Base-by-base conservation (phyloP, 768 basidiomycete genomes). In the Brasilioporus rufonigricans region DNA sequence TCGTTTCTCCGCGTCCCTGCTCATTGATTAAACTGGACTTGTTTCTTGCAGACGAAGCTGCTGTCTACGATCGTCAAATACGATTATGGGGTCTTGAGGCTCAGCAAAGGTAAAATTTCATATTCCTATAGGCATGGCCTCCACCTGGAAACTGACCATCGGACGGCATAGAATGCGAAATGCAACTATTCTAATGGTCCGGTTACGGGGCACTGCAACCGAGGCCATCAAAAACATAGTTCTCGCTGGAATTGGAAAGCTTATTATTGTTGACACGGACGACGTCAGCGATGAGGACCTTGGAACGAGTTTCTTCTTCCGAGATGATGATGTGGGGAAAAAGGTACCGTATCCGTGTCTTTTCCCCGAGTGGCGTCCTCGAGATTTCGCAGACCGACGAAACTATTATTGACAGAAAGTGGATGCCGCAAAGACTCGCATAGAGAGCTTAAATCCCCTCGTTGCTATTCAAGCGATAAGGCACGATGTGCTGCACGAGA, bases 181-280 rank as follows among this genome's bases (percentile, higher is more conserved):
- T 69, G 93, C 93, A 21, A 91, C 93, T 3, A 90, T 98, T 62
- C 76, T 96, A 24, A 80, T 98, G 33, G 75, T 94, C 19, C 83
- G 82, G 35, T 77, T 97, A 39, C 80, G 82, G 41, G 92, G 93
- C 4, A 81, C 89, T 36, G 93, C 97, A 38, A 93, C 93, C 8
- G 97, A 99, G 70, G 83, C 87, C 16, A 89, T 98, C 72, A 99
- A 98, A 74, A 99, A 99, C 68, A 89, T 99, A 67, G 96, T 98
- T 18, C 81, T 99, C 44, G 91, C 97, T 11, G 97, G 97, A 38
- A 91, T 99, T 52, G 97, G 97, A 24, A 87, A 84, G 67, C 74
- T 99, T 57, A 76, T 97, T 56, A 80, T 98, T 38, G 80, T 91
- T 61, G 97, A 99, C 73, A 76, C 77, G 21, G 85, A 83, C 58